phyloP scores from a whole-genome alignment of 495 filamentous ascomycete genomes.

The Baudoinia panamericana region DNA sequence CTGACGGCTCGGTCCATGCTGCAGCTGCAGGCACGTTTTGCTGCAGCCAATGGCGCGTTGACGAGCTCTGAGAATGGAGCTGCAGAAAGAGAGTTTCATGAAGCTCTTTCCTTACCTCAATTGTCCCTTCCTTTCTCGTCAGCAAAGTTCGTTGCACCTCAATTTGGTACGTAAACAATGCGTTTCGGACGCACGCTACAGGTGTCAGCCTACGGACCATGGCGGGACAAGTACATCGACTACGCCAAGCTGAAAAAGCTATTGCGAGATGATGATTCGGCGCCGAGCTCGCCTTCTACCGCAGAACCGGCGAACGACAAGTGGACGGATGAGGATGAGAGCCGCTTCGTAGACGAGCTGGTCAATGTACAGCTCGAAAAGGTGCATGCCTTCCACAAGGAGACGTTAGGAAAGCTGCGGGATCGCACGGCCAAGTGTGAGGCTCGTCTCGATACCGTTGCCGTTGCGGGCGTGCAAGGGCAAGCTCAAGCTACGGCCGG shows the following conservation, averaged over 20 bases:
- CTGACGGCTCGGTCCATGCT: too few species aligned
- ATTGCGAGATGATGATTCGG: constrained; percentile 57
- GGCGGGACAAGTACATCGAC: constrained; percentile 88
- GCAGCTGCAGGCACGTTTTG: too few species aligned
- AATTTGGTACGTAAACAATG: constrained; percentile 40
- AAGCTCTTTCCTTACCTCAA: too few species aligned
- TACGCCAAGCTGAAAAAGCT: constrained; percentile 84
- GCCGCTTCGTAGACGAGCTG: constrained; percentile 82
- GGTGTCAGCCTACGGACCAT: constrained; percentile 69
- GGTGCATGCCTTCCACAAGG: constrained; percentile 76
- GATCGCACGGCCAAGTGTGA: constrained; percentile 50
- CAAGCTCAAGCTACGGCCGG: constrained; percentile 36
- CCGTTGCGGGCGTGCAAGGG: constrained; percentile 37
- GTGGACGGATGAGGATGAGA: constrained; percentile 97
- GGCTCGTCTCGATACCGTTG: constrained; percentile 41
- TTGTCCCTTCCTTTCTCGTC: too few species aligned
- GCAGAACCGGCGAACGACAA: constrained; percentile 32
- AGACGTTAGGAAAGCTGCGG: constrained; percentile 57
- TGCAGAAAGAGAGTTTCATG: too few species aligned
- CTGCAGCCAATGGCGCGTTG: too few species aligned
- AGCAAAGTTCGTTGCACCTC: too few species aligned
- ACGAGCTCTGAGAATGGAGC: too few species aligned
- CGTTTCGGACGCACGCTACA: constrained; percentile 81
- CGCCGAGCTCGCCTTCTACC: constrained; percentile 37
- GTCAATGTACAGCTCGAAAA: constrained; percentile 92